Conservation (phyloP, 495 filamentous ascomycete species). For the Neurospora sp. region DNA sequence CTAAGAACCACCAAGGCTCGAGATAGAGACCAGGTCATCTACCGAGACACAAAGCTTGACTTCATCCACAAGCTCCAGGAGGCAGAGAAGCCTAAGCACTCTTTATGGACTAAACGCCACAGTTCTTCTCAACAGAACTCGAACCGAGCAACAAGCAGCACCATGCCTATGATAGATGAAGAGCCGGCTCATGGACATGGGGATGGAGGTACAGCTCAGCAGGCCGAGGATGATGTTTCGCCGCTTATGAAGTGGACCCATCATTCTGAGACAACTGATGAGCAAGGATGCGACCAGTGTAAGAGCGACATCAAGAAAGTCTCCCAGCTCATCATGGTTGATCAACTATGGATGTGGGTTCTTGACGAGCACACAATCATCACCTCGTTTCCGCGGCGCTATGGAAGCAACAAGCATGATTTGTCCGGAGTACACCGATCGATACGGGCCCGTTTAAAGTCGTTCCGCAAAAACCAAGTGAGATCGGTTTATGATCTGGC, state of each 20-base stretch:
- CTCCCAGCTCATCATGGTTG: slow-evolving; percentile 62
- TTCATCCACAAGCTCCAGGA: background rate
- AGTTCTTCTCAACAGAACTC: background rate
- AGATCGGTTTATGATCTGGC: slow-evolving; percentile 58
- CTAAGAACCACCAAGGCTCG: slow-evolving; percentile 48
- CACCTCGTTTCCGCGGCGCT: slow-evolving; percentile 58
- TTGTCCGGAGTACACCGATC: slow-evolving; percentile 53
- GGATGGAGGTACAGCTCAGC: background rate
- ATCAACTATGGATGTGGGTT: slow-evolving; percentile 70
- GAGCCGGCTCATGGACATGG: background rate
- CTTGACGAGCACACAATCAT: slow-evolving; percentile 55
- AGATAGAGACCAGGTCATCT: slow-evolving; percentile 61
- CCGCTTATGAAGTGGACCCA: slow-evolving; percentile 6
- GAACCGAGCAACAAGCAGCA: background rate
- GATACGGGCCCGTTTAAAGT: slow-evolving; percentile 29
- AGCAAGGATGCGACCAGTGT: slow-evolving; percentile 17
- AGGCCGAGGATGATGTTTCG: background rate
- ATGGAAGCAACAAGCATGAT: slow-evolving; percentile 58
- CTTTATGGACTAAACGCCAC: background rate
- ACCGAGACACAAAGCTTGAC: slow-evolving; percentile 25
- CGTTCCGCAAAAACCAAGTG: slow-evolving; percentile 43
- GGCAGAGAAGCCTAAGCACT: slow-evolving; percentile 8
- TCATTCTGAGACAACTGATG: slow-evolving; percentile 4
- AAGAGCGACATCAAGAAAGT: slow-evolving; percentile 31
- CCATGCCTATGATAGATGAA: rapidly evolving